Base-by-base conservation (phyloP, 2,329 filamentous ascomycete species). In the Xylaria sp. region DNA sequence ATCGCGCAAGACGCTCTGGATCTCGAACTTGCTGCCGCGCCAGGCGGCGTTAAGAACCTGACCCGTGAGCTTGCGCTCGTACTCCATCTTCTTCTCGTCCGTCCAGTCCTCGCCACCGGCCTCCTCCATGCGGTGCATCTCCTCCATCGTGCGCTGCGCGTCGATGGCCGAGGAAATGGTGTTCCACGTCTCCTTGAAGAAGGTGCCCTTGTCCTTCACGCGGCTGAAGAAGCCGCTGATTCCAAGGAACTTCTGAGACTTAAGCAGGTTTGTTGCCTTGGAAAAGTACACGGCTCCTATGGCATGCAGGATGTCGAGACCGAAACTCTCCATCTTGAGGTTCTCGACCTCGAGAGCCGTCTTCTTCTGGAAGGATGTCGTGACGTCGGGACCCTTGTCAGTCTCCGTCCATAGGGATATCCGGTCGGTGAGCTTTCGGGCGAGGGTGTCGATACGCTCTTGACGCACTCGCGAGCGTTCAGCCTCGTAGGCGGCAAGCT, bases 261-360 rank as follows among this genome's bases (percentile, higher is more conserved):
- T 96, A 66, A 99, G 82, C 71, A 97, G 88, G 1, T 87, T 88
- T 1, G 89, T 90, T 2, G 89, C 91, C 76, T 97, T 97, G 73
- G 87, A 86, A 34, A 94, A 77, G 75, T 99, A 99, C 3, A 91
- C 96, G 67, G 89, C 83, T 13, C 94, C 94, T 69, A 99, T 95
- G 51, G 94, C 92, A 74, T 97, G 93, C 53, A 97, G 80, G 67
- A 97, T 97, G 65, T 99, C 94, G 48, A 99, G 82, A 55, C 94
- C 94, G 69, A 99, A 99, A 0, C 90, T 95, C 77, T 99, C 94
- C 91, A 99, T 99, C 82, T 97, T 99, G 68, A 99, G 80, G 72
- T 97, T 96, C 79, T 99, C 94, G 30, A 96, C 91, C 77, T 99
- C 94, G 47, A 97, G 85, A 47, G 88, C 85, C 67, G 90, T 97